A percentile compares a stretch with the other conserved stretches of the same genome.
These are phyloP conservation scores for Knoxia roxburghii DNA, from an alignment of 257 asterid genomes.

Conservation along the genomic window DNA sequence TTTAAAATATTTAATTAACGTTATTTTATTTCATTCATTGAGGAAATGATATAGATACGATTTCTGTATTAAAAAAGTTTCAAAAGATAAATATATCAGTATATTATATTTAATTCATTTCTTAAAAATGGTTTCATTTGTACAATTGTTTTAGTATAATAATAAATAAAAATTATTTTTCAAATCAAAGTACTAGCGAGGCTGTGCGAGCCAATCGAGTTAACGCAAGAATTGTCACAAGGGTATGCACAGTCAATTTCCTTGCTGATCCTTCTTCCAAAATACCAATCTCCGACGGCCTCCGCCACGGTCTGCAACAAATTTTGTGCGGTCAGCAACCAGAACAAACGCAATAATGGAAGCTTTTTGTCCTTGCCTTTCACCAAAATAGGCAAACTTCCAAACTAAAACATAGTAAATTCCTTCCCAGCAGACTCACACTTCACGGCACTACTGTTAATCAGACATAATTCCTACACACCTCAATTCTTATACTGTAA, in stretches of 20 bases:
- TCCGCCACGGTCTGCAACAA: constrained; percentile 60
- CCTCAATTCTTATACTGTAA: too few species aligned
- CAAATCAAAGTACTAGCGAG: constrained; percentile 21
- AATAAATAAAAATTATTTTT: too few species aligned
- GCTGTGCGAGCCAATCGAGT: constrained; percentile 39
- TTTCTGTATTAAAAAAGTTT: too few species aligned
- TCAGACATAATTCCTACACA: neutral
- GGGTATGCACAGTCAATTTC: constrained; percentile 89
- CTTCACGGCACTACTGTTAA: neutral
- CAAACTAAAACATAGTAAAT: too few species aligned
- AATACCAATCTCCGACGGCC: constrained; percentile 99
- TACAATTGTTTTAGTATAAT: too few species aligned
- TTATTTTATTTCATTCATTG: too few species aligned
- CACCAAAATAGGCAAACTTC: neutral
- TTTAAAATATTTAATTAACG: too few species aligned
- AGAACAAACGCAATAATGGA: neutral
- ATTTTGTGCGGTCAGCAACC: constrained; percentile 8
- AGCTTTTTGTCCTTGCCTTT: neutral
- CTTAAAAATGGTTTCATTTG: too few species aligned
- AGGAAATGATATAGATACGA: too few species aligned
- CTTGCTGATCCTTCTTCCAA: constrained; percentile 58
- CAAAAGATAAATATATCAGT: too few species aligned
- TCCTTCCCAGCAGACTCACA: too few species aligned
- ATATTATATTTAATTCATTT: too few species aligned
- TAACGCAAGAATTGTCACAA: constrained; percentile 65